Evolutionary conservation across 805 yeast genomes (phyloP).

Genomic region (Metschnikowia orientalis): DNA sequence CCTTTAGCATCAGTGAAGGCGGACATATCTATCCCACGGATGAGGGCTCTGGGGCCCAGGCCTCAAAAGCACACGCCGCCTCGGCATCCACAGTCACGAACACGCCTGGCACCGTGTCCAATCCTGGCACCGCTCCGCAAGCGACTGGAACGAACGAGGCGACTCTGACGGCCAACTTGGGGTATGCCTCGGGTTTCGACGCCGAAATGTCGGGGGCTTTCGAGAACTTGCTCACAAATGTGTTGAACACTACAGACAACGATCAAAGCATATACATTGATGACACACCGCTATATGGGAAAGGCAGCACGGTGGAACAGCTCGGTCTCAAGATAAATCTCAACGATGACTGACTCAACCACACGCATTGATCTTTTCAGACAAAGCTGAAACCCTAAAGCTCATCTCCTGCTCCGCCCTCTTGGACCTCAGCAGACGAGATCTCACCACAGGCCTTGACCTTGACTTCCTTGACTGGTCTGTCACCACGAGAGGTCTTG

Average conservation of each 20-base stretch:
- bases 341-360: conserved; percentile 13
- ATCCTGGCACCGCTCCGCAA: conserved; percentile 17
- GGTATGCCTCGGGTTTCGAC: conserved; percentile 10
- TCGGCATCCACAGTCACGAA: conserved; percentile 9
- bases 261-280: conserved; percentile 30
- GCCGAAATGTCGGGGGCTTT: conserved; percentile 30
- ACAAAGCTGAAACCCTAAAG: conserved; percentile 15
- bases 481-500: conserved; percentile 66
- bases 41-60: conserved; percentile 1
- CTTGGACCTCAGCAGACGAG: conserved; percentile 22
- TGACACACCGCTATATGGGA: conserved; percentile 37
- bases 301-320: conserved; percentile 36
- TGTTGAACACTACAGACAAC: conserved; percentile 16
- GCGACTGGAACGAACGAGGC: conserved; percentile 13
- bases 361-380: not conserved
- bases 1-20: conserved; percentile 32
- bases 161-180: conserved; percentile 8
- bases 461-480: conserved; percentile 61
- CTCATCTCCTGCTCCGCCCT: too few relatives aligned
- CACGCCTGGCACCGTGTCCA: conserved; percentile 15
- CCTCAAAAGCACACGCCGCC: conserved; percentile 2
- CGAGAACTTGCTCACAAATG: conserved; percentile 28
- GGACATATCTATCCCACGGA: conserved; percentile 27
- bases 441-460: conserved; percentile 73
- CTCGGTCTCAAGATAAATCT: conserved; percentile 29